Conservation (phyloP, 441 rosid genomes). For the Corymbia citriodora region DNA sequence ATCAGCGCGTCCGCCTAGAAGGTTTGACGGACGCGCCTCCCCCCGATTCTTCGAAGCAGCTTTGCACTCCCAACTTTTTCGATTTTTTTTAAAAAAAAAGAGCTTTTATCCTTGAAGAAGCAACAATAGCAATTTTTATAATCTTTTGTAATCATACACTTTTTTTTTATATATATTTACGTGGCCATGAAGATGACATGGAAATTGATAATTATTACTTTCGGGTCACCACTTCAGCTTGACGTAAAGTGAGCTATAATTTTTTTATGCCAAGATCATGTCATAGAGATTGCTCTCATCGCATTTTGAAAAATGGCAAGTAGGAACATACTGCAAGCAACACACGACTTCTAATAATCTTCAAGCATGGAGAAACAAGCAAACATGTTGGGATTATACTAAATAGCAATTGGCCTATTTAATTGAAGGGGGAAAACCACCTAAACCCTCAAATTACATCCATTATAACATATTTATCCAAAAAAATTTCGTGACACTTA, state of each 20-base stretch:
- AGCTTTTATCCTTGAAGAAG: not conserved
- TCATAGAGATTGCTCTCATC: fast-evolving
- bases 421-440: not conserved
- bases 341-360: too few relatives aligned
- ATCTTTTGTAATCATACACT: not conserved
- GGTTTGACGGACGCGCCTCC: not conserved
- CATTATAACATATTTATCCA: too few relatives aligned
- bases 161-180: not conserved
- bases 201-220: not conserved
- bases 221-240: too few relatives aligned
- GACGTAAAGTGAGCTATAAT: fast-evolving
- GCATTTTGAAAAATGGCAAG: too few relatives aligned
- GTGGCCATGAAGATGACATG: not conserved
- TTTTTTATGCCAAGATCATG: fast-evolving
- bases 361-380: not conserved
- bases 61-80: too few relatives aligned
- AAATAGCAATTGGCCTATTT: not conserved
- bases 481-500: fast-evolving
- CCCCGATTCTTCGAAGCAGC: not conserved
- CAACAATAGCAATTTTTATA: not conserved
- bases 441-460: too few relatives aligned
- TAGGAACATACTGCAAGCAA: too few relatives aligned
- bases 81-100: too few relatives aligned
- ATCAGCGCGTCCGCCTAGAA: not conserved
- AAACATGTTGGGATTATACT: not conserved